Conservation (phyloP, 495 filamentous ascomycete genomes). For the Lasiosphaeriaceae sp. region DNA sequence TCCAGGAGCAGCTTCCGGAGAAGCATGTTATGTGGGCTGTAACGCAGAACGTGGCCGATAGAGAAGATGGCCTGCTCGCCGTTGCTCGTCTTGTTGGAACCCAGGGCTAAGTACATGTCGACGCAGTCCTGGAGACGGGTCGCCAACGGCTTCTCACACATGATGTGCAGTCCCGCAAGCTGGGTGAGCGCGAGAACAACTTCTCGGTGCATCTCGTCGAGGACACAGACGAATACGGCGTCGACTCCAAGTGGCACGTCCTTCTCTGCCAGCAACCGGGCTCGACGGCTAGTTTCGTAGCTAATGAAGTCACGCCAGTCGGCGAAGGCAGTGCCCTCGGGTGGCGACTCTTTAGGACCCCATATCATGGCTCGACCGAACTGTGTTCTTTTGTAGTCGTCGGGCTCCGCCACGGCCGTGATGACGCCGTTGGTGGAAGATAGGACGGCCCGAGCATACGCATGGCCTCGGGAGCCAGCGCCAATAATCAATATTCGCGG, state of each 20-base stretch:
- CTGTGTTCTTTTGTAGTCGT: conserved; percentile 65
- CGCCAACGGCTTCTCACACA: conserved; percentile 93
- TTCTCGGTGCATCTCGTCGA: conserved; percentile 82
- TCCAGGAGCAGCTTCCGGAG: conserved; percentile 72
- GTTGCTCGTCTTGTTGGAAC: conserved; percentile 18
- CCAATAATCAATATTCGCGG: conserved; percentile 77
- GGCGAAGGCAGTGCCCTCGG: conserved; percentile 58
- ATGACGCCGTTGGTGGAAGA: conserved; percentile 60
- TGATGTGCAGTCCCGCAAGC: conserved; percentile 67
- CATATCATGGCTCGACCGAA: conserved; percentile 69
- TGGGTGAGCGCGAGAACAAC: conserved; percentile 67
- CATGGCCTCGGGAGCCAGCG: conserved; percentile 76
- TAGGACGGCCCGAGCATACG: conserved; percentile 66
- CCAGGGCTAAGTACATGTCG: conserved; percentile 57
- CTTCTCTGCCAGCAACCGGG: conserved; percentile 30
- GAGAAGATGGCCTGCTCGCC: conserved; percentile 62
- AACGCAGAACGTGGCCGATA: conserved; percentile 77
- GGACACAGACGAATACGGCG: conserved; percentile 80
- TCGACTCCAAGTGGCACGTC: conserved; percentile 58
- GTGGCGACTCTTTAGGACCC: conserved; percentile 36
- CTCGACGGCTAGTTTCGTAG: conserved; percentile 58
- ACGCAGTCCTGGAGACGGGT: conserved; percentile 73
- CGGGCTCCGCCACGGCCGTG: conserved; percentile 77
- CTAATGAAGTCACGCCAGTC: conserved; percentile 71
- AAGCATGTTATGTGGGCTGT: conserved; percentile 85